Evolutionary conservation across 1,139 yeast genomes (phyloP).

Genomic region (Candida glucosophila): DNA sequence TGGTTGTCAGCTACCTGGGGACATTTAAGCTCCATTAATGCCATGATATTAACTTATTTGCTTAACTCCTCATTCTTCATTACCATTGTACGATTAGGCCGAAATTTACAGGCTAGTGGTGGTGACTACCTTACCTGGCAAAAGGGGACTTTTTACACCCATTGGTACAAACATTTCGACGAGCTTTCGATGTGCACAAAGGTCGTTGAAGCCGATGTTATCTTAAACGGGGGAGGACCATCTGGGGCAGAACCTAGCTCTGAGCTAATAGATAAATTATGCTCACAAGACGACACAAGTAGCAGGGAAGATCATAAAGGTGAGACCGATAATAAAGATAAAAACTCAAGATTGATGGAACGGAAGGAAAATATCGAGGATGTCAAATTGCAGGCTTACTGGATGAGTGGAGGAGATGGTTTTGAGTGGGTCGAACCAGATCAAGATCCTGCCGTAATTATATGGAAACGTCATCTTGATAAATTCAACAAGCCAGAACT

Average conservation of each 20-base stretch:
- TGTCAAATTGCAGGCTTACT: slow-evolving; percentile 55
- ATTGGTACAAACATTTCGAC: slow-evolving; percentile 61
- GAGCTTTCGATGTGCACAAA: slow-evolving; percentile 61
- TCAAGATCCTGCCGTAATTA: slow-evolving; percentile 37
- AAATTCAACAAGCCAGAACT: slow-evolving; percentile 15
- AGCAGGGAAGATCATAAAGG: slow-evolving; percentile 23
- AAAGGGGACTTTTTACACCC: slow-evolving; percentile 55
- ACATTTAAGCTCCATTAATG: slow-evolving; percentile 43
- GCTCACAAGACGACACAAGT: slow-evolving; percentile 18
- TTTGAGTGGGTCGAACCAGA: slow-evolving; percentile 42
- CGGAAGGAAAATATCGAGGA: slow-evolving; percentile 43
- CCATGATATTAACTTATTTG: slow-evolving; percentile 57
- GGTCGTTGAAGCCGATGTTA: slow-evolving; percentile 58
- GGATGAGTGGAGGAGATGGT: slow-evolving; percentile 27
- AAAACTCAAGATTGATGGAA: slow-evolving; percentile 31
- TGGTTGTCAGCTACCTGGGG: slow-evolving; percentile 28
- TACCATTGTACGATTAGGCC: slow-evolving; percentile 50
- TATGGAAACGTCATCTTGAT: slow-evolving; percentile 38
- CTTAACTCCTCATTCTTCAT: slow-evolving; percentile 55
- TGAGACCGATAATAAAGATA: slow-evolving; percentile 29
- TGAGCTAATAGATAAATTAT: slow-evolving; percentile 30
- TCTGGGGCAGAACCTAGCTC: slow-evolving; percentile 27
- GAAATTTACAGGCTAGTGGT: slow-evolving; percentile 36
- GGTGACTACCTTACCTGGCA: slow-evolving; percentile 57
- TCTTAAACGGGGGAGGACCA: slow-evolving; percentile 35